These are phyloP conservation scores for Salmacisia buchloeana DNA, from an alignment of 1,284 basidiomycete species.

Conservation along the genomic window DNA sequence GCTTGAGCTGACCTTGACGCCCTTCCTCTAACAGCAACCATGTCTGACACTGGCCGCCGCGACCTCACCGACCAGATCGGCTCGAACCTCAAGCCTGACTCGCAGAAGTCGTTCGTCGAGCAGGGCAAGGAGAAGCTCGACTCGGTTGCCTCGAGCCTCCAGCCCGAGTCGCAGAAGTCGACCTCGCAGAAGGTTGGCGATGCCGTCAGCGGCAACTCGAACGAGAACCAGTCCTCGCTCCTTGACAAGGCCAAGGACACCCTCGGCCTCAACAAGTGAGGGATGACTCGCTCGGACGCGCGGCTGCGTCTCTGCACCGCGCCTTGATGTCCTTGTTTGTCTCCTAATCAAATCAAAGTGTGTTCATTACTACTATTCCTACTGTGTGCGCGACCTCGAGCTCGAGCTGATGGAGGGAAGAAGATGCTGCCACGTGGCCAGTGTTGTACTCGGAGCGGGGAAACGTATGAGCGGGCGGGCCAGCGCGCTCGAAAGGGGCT, in stretches of 20 bases:
- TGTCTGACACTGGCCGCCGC: constrained; percentile 36
- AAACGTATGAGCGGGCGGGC: too few species aligned
- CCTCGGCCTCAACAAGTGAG: constrained; percentile 27
- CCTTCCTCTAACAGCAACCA: constrained; percentile 11
- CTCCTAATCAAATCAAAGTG: too few species aligned
- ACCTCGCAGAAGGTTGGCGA: constrained; percentile 56
- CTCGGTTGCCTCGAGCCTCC: constrained; percentile 38
- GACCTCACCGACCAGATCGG: constrained; percentile 32
- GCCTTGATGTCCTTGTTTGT: too few species aligned
- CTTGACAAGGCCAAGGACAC: constrained; percentile 38
- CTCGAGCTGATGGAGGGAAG: too few species aligned
- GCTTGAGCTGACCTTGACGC: neutral
- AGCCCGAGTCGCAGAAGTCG: constrained; percentile 51
- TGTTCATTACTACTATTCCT: too few species aligned
- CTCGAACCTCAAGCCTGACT: constrained; percentile 36
- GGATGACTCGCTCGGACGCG: too few species aligned
- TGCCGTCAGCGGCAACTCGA: constrained; percentile 52
- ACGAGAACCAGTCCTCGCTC: constrained; percentile 31
- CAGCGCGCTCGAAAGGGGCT: too few species aligned
- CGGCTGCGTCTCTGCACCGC: too few species aligned
- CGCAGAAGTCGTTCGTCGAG: constrained; percentile 29
- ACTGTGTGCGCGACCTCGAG: too few species aligned
- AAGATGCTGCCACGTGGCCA: too few species aligned
- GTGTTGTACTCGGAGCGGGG: too few species aligned
- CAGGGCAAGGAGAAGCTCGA: constrained; percentile 37